Base-by-base conservation (phyloP, 106 monocot species). In the Acorus gramineus region DNA sequence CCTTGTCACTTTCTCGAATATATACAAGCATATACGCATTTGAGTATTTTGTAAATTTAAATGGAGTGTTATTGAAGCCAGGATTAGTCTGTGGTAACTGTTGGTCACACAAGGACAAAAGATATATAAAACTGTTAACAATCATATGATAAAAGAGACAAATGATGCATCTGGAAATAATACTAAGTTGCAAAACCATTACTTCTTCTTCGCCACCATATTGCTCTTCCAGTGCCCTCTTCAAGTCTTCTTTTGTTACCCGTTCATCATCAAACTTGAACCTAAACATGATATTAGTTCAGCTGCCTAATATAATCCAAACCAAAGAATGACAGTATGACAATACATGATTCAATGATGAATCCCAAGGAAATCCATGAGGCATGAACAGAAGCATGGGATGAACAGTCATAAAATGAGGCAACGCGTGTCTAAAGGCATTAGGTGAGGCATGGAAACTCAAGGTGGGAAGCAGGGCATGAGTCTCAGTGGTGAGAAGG, bases 21-120 rank as follows among this genome's bases (percentile, higher is more conserved):
- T 98, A 98, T 28, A 91, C 96, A 69, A 98, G 85, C 96, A 98
- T 98, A 67, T 98, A 98, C 6, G 96, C 96, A 83, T 98, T 98
- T 66, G 96, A 98, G 71, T 98, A 98, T 66, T 98, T 98, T 53
- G 96, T 98, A 67, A 91, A 98, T 58, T 91, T 98, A 56, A 91
- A 91, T 56, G 91, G 96, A 55, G 91, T 73, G 58, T 91, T 91
- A 74, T 98, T 90, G 76, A 98, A 87, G 3, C 90, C 90, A 60
- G 96, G 91, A 75, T 98, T 98, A 55, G 85, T 63, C 64, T 98
- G 96, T 65, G 91, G 87, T 45, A 91, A 75, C 96, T 91, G 78
- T 59, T 56, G 42, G 7, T 65, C 11, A 69, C 42, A 70, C 67
- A 44, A 9, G 67, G 44, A 42, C 6, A 67, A 3, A 44, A 49